Percentiles rank a stretch among this genome's conserved stretches.
Evolutionary conservation across 306 rosid genomes (phyloP).

Genomic region (Prunus mira): DNA sequence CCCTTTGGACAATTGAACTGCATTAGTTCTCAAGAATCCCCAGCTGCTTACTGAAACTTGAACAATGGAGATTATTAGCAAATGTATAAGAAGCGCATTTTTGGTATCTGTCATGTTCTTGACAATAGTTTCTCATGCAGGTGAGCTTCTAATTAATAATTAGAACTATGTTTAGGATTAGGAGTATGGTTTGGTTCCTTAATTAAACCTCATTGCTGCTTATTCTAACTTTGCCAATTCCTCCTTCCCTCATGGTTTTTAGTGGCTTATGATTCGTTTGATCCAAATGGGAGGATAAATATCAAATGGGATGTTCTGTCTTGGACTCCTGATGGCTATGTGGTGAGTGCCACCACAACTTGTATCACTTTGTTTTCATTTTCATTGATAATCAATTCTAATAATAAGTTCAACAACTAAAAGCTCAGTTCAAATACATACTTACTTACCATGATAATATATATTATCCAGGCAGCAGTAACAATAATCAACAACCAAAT

Average conservation of each 20-base stretch:
- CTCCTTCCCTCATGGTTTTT: neutral
- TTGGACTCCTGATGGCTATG: constrained; percentile 44
- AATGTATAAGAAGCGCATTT: neutral
- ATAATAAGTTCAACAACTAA: neutral
- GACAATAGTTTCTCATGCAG: constrained; percentile 14
- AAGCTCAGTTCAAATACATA: neutral
- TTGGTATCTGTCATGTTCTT: neutral
- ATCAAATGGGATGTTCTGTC: constrained; percentile 40
- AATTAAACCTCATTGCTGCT: neutral
- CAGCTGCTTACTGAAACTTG: neutral
- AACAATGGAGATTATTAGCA: neutral
- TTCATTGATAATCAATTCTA: neutral
- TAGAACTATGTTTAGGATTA: neutral
- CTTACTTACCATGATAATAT: neutral
- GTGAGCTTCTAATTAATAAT: neutral
- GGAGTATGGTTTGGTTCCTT: neutral
- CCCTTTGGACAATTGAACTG: neutral
- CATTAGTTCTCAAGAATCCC: neutral
- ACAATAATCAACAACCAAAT: constrained; percentile 65
- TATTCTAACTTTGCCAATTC: neutral
- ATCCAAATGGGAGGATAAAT: constrained; percentile 35
- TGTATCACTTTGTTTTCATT: neutral
- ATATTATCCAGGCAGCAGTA: constrained; percentile 50
- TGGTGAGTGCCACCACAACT: constrained; percentile 23
- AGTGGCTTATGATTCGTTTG: constrained; percentile 38